These are phyloP conservation scores for Blumeria hordei DNA, from an alignment of 2,329 filamentous ascomycete genomes.

Conservation along the genomic window DNA sequence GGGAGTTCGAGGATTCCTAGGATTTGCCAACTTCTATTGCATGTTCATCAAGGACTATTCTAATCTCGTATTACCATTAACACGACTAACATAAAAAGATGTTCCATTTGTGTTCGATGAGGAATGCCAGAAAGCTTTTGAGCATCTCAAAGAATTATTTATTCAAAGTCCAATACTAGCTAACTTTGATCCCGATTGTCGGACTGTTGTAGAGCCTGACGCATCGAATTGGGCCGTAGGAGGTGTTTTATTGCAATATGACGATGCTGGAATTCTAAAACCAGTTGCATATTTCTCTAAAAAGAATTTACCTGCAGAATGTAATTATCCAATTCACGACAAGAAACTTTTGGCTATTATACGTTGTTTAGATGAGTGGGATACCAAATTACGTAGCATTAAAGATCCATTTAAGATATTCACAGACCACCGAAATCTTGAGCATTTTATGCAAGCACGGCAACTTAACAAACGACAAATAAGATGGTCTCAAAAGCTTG, in stretches of 20 bases:
- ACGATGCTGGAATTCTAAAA: neutral
- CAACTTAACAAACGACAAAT: neutral
- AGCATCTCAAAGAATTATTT: too few relatives aligned
- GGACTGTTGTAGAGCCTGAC: neutral
- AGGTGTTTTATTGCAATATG: neutral
- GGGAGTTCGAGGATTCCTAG: too few relatives aligned
- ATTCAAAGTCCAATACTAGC: neutral
- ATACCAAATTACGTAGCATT: neutral
- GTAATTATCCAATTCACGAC: neutral
- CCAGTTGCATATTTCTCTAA: too few relatives aligned
- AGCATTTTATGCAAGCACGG: neutral
- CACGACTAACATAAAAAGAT: too few relatives aligned
- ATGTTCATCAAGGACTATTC: too few relatives aligned
- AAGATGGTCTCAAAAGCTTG: neutral
- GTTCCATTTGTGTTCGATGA: too few relatives aligned
- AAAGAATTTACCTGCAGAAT: neutral
- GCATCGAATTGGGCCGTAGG: neutral
- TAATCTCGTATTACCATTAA: too few relatives aligned
- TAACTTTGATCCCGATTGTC: neutral
- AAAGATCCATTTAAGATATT: neutral
- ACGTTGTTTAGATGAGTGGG: neutral
- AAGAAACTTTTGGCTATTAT: neutral
- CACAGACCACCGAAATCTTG: neutral
- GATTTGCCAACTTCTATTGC: too few relatives aligned
- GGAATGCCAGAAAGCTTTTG: too few relatives aligned